Percentiles rank a stretch among this genome's conserved stretches.
These are phyloP conservation scores for Lenwebbia sp. DNA, from an alignment of 345 rosid genomes.

Conservation along the genomic window DNA sequence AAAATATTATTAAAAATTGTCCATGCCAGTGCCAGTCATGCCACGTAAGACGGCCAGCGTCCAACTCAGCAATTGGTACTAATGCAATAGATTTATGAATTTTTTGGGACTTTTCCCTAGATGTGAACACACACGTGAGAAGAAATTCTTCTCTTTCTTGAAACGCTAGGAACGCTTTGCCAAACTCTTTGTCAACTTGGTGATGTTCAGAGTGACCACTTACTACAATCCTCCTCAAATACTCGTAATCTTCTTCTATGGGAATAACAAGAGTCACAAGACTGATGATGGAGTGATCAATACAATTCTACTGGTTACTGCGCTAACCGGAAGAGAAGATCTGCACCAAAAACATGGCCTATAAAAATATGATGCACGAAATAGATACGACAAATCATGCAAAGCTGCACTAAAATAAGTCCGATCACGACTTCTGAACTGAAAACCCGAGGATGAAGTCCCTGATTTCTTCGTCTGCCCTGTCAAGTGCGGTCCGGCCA, in stretches of 20 bases:
- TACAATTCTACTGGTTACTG: not conserved
- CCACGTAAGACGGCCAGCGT: too few relatives aligned
- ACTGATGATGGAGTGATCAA: not conserved
- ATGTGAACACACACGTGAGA: not conserved
- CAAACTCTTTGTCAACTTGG: not conserved
- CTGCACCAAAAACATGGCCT: not conserved
- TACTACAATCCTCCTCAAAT: not conserved
- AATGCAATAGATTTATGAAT: too few relatives aligned
- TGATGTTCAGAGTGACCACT: not conserved
- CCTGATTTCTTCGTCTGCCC: slow-evolving; percentile 55
- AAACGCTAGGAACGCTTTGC: not conserved
- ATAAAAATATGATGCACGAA: not conserved
- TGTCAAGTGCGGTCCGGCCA: slow-evolving; percentile 66
- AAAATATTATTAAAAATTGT: too few relatives aligned
- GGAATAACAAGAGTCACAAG: not conserved
- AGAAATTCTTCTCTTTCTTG: not conserved
- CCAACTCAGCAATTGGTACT: too few relatives aligned
- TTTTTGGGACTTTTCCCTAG: too few relatives aligned
- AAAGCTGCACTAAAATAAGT: not conserved
- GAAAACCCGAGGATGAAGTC: slow-evolving; percentile 53
- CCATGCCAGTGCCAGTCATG: too few relatives aligned
- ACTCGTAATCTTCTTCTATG: not conserved
- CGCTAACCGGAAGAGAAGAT: not conserved
- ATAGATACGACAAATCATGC: not conserved
- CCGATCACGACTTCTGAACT: slow-evolving; percentile 47